Conservation (phyloP, 176 grass and related monocot genomes). For the Hsuehochloa calcarea region DNA sequence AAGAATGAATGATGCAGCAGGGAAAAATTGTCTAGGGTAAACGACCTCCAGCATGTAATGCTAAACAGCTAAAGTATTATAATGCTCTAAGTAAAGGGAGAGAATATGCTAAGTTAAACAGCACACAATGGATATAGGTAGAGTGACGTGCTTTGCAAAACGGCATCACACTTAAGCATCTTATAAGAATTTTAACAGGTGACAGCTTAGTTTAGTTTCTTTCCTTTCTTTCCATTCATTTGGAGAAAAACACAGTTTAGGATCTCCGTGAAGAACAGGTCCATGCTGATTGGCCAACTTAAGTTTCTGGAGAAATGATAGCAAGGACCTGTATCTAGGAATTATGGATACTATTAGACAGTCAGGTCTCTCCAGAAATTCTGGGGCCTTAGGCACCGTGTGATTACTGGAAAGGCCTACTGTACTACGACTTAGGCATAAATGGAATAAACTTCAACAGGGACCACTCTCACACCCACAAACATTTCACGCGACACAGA, state of each 20-base stretch:
- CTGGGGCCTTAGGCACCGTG: not conserved
- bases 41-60: not conserved
- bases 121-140: conserved; percentile 12
- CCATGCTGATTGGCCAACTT: not conserved
- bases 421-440: not conserved
- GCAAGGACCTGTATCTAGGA: not conserved
- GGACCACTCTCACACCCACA: not conserved
- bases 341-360: not conserved
- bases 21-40: not conserved
- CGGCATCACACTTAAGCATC: not conserved
- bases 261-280: not conserved
- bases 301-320: conserved; percentile 1
- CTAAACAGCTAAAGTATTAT: not conserved
- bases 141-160: conserved; percentile 1
- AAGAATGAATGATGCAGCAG: conserved; percentile 4
- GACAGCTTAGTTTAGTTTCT: conserved; percentile 5
- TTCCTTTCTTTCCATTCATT: conserved; percentile 9
- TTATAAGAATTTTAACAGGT: conserved; percentile 17
- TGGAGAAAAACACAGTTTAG: not conserved
- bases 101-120: not conserved
- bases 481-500: not conserved
- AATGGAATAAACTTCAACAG: not conserved
- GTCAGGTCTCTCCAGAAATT: not conserved
- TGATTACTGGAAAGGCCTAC: not conserved
- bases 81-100: not conserved